phyloP scores from a whole-genome alignment of 2,329 filamentous ascomycete genomes.

The Aphanoascus verrucosus region DNA sequence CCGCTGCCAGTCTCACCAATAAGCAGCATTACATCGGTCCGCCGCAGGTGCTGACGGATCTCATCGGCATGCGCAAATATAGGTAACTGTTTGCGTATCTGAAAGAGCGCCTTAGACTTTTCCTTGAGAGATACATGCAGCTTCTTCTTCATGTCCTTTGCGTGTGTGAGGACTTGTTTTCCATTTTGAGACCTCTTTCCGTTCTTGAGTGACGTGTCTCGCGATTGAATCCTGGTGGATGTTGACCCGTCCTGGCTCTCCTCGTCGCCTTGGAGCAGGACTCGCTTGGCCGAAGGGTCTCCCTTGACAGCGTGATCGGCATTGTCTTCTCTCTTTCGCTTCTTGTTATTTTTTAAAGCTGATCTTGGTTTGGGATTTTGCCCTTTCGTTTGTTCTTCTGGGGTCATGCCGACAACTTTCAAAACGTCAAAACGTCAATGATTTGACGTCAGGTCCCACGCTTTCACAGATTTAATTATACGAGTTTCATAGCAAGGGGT shows the following conservation, averaged over 20 bases:
- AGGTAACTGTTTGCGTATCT: slow-evolving; percentile 57
- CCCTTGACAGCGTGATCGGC: slow-evolving; percentile 11
- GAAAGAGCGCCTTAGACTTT: slow-evolving; percentile 39
- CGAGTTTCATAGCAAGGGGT: too few species aligned
- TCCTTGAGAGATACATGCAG: slow-evolving; percentile 25
- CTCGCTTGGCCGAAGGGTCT: slow-evolving; percentile 9
- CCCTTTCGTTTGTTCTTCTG: not conserved
- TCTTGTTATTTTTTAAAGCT: slow-evolving; percentile 23
- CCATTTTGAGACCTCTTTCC: slow-evolving; percentile 3
- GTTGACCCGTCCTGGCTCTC: not conserved
- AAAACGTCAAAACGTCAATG: too few species aligned
- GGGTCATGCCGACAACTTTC: not conserved
- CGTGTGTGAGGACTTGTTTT: not conserved
- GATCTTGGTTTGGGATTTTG: not conserved
- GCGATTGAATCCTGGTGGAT: not conserved
- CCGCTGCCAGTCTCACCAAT: slow-evolving; percentile 93
- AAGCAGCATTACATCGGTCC: slow-evolving; percentile 67
- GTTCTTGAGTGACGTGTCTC: slow-evolving; percentile 10
- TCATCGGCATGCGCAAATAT: slow-evolving; percentile 65
- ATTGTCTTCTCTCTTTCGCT: slow-evolving; percentile 25
- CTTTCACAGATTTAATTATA: not conserved
- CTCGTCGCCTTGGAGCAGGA: slow-evolving; percentile 11
- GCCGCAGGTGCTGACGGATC: slow-evolving; percentile 54
- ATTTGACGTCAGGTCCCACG: not conserved
- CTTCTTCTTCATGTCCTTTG: not conserved